These are phyloP conservation scores for Drechslera avenae DNA, from an alignment of 2,329 filamentous ascomycete genomes.

Conservation along the genomic window DNA sequence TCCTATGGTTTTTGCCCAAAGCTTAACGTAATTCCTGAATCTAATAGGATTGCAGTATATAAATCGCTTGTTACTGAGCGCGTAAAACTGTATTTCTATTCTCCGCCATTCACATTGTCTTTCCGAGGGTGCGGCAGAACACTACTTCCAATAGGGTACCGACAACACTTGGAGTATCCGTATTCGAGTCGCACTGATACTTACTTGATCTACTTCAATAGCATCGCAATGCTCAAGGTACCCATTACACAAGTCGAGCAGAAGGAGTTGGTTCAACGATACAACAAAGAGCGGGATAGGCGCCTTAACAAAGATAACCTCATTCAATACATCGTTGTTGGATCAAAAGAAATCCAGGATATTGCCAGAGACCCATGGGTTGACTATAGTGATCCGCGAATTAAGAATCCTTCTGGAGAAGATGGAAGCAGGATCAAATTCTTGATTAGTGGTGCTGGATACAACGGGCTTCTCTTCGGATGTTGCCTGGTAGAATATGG, in stretches of 20 bases:
- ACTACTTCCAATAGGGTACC: no score
- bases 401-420: conserved; percentile 1
- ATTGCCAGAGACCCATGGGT: conserved; percentile 11
- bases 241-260: no score
- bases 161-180: no score
- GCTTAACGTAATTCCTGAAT: no score
- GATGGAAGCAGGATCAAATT: conserved; percentile 16
- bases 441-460: conserved; percentile 51
- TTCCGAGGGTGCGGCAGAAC: no score
- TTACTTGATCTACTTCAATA: neutral
- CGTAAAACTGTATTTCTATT: no score
- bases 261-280: neutral
- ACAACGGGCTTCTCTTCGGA: conserved; percentile 46
- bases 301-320: neutral
- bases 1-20: no score
- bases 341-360: neutral
- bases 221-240: no score
- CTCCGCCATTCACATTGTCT: no score
- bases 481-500: conserved; percentile 46
- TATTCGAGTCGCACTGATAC: no score
- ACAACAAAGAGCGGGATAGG: conserved; percentile 2
- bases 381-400: neutral
- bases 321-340: conserved; percentile 1
- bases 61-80: no score
- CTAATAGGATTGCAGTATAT: no score